Evolutionary conservation across 2,329 filamentous ascomycete species (phyloP).

Genomic region (Dryadomyces sulphureus): DNA sequence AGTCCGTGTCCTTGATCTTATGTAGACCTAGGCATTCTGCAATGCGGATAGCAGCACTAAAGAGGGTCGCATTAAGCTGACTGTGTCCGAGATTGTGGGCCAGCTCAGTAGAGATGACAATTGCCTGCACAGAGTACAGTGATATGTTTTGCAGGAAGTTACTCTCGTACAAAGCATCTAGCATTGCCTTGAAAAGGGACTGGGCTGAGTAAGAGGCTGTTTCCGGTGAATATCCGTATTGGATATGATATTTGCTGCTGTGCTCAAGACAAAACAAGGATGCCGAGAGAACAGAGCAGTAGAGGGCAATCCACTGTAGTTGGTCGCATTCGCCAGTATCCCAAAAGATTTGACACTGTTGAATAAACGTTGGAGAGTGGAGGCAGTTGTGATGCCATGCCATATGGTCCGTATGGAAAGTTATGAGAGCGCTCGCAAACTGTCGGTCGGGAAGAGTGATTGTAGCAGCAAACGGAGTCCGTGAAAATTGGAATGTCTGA

Average conservation of each 20-base stretch:
- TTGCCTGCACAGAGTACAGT: conserved; percentile 20
- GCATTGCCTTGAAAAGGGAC: conserved; percentile 17
- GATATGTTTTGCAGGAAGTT: conserved; percentile 17
- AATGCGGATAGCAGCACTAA: conserved; percentile 20
- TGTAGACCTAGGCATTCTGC: conserved; percentile 14
- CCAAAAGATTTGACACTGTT: conserved; percentile 35
- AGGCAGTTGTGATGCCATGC: conserved; percentile 20
- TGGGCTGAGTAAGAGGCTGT: conserved; percentile 5
- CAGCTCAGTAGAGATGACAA: conserved; percentile 21
- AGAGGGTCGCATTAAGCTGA: conserved; percentile 16
- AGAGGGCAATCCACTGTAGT: conserved; percentile 15
- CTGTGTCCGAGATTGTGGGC: conserved; percentile 22
- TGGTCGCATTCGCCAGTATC: conserved; percentile 12
- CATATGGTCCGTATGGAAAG: conserved; percentile 13
- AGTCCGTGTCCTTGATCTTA: conserved; percentile 8
- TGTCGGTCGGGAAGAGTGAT: conserved; percentile 6
- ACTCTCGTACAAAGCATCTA: conserved; percentile 17
- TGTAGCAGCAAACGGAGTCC: neutral
- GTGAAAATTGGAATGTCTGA: neutral
- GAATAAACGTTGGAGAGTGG: conserved; percentile 36
- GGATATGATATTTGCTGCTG: conserved; percentile 7
- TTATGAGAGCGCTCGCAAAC: conserved; percentile 11
- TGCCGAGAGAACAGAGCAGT: conserved; percentile 13
- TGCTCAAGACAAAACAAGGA: conserved; percentile 13
- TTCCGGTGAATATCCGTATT: neutral